Conservation (phyloP, 768 basidiomycete genomes). For the Boletus reticuloceps region DNA sequence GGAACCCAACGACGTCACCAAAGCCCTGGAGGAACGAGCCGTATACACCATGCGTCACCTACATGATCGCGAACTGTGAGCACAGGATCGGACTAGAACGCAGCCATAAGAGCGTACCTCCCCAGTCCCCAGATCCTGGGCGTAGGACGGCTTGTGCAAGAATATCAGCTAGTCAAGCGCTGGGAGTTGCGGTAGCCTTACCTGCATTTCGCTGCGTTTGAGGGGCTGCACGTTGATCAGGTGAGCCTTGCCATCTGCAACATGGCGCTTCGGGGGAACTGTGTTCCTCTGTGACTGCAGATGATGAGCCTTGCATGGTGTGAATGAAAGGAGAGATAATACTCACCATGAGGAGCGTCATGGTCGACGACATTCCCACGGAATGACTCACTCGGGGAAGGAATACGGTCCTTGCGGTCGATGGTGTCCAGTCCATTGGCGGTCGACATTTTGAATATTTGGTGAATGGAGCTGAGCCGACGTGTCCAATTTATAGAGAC, state of each 20-base stretch:
- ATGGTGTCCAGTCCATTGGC: constrained; percentile 13
- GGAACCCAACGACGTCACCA: constrained; percentile 62
- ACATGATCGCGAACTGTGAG: background rate
- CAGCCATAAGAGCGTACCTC: constrained; percentile 38
- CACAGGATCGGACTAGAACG: background rate
- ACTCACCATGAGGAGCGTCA: constrained; percentile 60
- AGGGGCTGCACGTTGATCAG: constrained; percentile 83
- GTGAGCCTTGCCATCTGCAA: constrained; percentile 30
- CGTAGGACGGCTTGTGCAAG: constrained; percentile 71
- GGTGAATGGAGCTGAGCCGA: background rate
- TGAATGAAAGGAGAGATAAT: background rate
- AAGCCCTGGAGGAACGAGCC: constrained; percentile 75
- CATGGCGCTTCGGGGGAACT: constrained; percentile 33
- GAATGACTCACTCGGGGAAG: constrained; percentile 35
- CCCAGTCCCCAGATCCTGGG: constrained; percentile 78
- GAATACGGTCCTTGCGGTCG: constrained; percentile 55
- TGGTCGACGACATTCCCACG: constrained; percentile 73
- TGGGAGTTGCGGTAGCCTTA: constrained; percentile 23
- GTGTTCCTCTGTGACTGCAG: constrained; percentile 64
- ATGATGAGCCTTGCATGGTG: constrained; percentile 10
- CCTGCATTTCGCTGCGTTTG: constrained; percentile 87
- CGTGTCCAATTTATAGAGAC: constrained; percentile 15
- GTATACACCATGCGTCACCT: constrained; percentile 84
- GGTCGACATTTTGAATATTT: constrained; percentile 22
- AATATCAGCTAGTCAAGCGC: constrained; percentile 4